Percentiles rank a stretch among this genome's conserved stretches.
phyloP scores from a whole-genome alignment of 2,329 filamentous ascomycete genomes.

The Xylariales sp. region DNA sequence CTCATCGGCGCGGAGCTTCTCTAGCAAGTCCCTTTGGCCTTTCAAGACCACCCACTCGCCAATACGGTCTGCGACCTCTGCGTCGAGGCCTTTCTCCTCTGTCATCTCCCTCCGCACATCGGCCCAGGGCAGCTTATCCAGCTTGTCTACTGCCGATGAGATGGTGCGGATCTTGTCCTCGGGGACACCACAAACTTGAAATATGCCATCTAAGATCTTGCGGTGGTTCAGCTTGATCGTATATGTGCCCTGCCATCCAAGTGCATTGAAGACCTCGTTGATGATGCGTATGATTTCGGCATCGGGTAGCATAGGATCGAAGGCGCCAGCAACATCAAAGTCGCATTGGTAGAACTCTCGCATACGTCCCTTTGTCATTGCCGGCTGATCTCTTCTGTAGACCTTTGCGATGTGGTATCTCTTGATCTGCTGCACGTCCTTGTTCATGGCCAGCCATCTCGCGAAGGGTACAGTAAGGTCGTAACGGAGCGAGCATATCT shows the following conservation, averaged over 20 bases:
- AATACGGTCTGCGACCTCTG: conserved; percentile 65
- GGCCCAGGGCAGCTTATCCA: conserved; percentile 71
- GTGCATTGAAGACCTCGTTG: conserved; percentile 65
- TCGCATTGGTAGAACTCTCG: conserved; percentile 79
- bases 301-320: conserved; percentile 71
- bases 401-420: conserved; percentile 78
- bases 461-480: conserved; percentile 77
- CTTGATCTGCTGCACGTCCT: conserved; percentile 63
- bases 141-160: conserved; percentile 72
- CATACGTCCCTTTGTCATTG: conserved; percentile 72
- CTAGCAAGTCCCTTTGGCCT: conserved; percentile 60
- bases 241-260: conserved; percentile 64
- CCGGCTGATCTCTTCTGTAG: conserved; percentile 73
- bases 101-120: conserved; percentile 75
- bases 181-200: conserved; percentile 73
- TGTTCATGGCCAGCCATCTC: conserved; percentile 73
- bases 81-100: conserved; percentile 66
- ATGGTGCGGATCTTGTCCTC: conserved; percentile 69
- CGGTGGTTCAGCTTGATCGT: conserved; percentile 80
- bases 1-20: conserved; percentile 53
- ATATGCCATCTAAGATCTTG: conserved; percentile 73
- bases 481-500: conserved; percentile 76
- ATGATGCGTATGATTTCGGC: conserved; percentile 68
- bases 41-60: conserved; percentile 66
- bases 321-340: conserved; percentile 70